Evolutionary conservation across 352 stramenopile genomes (phyloP), one percentile per base, ranked within the genome.

Genomic region (Phytopythium cucurbitacearum): DNA sequence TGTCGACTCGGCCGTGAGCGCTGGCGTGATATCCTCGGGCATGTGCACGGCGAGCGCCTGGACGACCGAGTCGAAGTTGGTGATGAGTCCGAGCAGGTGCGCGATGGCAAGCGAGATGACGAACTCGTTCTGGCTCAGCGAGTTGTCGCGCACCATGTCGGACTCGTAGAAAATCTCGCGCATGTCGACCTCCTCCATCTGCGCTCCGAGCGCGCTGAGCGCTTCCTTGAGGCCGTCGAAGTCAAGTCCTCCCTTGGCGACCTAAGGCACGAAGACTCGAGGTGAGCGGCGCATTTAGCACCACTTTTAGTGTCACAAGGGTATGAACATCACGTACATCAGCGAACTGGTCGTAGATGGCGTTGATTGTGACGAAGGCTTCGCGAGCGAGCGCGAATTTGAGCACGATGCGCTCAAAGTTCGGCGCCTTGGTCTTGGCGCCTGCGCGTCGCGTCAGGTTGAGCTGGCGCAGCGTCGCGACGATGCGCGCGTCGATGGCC

Each of bases 81-180:
- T 80, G 59, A 96, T 92, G 34, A 92, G 58, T 0, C 79, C 84
- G 16, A 96, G 65, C 37, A 96, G 67, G 48, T 93, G 85, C 15
- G 80, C 80, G 51, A 95, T 89, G 12, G 86, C 84, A 33, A 96
- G 71, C 40, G 80, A 94, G 7, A 93, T 66, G 21, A 95, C 58
- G 56, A 96, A 95, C 51, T 96, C 85, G 50, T 93, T 93, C 46
- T 89, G 80, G 47, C 78, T 92, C 44, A 96, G 53, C 32, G 73
- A 76, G 53, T 91, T 89, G 69, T 96, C 83, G 40, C 83, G 78
- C 57, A 90, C 82, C 71, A 96, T 87, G 67, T 96, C 85, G n/a
- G 83, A 89, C 64, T 94, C 85, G 59, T 92, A 89, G 57, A 94
- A 94, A 56, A 94, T 85, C 48, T 91, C 80, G 6, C 66, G 62